These are phyloP conservation scores for Lagerstroemia speciosa DNA, from an alignment of 345 rosid genomes.

Conservation along the genomic window DNA sequence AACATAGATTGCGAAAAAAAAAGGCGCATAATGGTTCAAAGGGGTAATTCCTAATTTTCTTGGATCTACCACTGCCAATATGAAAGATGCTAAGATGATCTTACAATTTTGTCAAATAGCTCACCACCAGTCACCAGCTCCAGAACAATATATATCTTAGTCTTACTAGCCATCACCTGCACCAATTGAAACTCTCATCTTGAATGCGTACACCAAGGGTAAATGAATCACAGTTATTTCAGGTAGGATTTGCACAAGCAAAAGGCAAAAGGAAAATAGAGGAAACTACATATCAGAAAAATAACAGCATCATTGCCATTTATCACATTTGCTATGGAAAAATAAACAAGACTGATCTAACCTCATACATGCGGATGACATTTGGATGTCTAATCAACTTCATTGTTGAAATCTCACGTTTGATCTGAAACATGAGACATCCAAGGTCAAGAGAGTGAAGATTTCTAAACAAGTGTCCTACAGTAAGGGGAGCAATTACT, in stretches of 20 bases:
- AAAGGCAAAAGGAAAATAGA: background rate
- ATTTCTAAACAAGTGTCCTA: background rate
- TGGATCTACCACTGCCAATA: background rate
- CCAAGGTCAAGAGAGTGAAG: background rate
- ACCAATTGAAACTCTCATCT: background rate
- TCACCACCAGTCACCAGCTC: slow-evolving; percentile 94
- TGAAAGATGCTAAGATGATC: slow-evolving; percentile 12
- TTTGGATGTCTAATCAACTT: slow-evolving; percentile 83
- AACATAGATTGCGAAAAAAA: background rate
- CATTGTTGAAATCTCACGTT: slow-evolving; percentile 89
- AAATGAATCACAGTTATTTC: background rate
- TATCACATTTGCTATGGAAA: background rate
- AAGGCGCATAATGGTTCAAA: background rate
- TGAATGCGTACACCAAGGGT: background rate
- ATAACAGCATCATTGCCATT: background rate
- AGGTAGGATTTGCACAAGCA: background rate
- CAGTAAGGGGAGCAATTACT: background rate
- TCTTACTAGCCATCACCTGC: slow-evolving; percentile 70
- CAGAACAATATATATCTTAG: slow-evolving; percentile 72
- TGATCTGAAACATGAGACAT: slow-evolving; percentile 39
- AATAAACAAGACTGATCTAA: slow-evolving; percentile 7
- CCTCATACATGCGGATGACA: slow-evolving; percentile 81
- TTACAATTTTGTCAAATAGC: slow-evolving; percentile 77
- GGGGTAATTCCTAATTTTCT: background rate
- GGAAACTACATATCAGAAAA: background rate